phyloP scores from a whole-genome alignment of 768 basidiomycete genomes.

The Polyporus arcularius region DNA sequence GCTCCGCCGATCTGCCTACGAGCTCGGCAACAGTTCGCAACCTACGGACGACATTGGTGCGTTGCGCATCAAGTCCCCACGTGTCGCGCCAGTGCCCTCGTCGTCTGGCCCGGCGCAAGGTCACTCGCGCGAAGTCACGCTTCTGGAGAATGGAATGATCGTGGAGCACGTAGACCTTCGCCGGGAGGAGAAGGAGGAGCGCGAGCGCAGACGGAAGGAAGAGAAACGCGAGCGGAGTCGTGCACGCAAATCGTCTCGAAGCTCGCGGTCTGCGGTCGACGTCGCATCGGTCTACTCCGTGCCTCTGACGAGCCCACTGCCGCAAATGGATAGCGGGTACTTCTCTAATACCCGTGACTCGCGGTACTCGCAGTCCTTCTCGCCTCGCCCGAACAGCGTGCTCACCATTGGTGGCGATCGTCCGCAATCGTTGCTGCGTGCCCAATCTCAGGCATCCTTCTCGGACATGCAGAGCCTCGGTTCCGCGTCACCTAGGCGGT shows the following conservation, averaged over 20 bases:
- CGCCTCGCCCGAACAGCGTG: constrained; percentile 46
- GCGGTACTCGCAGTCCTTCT: constrained; percentile 49
- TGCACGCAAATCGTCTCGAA: constrained; percentile 70
- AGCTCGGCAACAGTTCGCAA: constrained; percentile 52
- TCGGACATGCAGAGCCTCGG: constrained; percentile 77
- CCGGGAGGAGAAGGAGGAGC: constrained; percentile 75
- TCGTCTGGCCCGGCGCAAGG: constrained; percentile 45
- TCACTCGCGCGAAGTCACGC: constrained; percentile 71
- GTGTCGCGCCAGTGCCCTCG: constrained; percentile 33
- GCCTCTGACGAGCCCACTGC: constrained; percentile 46
- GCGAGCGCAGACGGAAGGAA: constrained; percentile 67
- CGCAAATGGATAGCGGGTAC: constrained; percentile 56
- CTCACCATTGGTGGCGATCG: constrained; percentile 41
- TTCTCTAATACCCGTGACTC: constrained; percentile 53
- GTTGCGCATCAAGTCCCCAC: constrained; percentile 70
- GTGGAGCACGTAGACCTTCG: constrained; percentile 86
- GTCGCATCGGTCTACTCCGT: constrained; percentile 74
- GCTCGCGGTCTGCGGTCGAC: constrained; percentile 61
- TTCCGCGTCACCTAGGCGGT: constrained; percentile 62
- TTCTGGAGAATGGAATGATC: constrained; percentile 87
- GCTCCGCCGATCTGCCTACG: constrained; percentile 77
- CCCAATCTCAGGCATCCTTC: constrained; percentile 78
- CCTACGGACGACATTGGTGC: constrained; percentile 57
- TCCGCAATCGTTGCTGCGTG: constrained; percentile 58
- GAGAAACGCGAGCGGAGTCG: constrained; percentile 57